Base-by-base conservation (phyloP, 495 filamentous ascomycete genomes). In the Cercophora scortea region DNA sequence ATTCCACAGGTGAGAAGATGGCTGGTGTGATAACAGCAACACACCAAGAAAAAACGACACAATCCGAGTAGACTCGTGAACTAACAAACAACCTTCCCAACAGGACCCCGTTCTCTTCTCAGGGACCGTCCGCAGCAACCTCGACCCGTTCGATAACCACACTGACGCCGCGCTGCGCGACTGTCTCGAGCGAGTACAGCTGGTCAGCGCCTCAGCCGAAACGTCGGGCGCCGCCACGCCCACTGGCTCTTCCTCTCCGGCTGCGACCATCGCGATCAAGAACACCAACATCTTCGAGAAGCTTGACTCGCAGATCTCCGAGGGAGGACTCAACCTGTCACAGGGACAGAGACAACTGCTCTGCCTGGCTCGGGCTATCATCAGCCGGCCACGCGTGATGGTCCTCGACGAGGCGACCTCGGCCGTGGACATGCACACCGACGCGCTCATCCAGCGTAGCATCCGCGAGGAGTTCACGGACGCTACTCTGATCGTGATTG, bases 321-420 rank as follows among this genome's bases (percentile, higher is more conserved):
- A 90, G 61, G 86, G 83, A 18, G 90, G 90, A 1, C 76, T 83
- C 4, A 93, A 90, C 56, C 78, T 96, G 10, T 90, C 86, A 0
- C 90, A 94, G 61, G 90, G 90, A 4, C 90, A 96, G 64, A 78
- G 88, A 6, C 90, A 96, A 61, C 86, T 95, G 1, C 79, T 96
- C 11, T 93, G 89, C 58, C 82, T 96, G 1, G 90, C 90, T 0
- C 84, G 90, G 6, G 90, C 90, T 36, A 92, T 95, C 60, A 83
- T 94, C 33, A 73, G 81, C 5, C 78, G 82, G 0, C 88, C 89
- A 10, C 87, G 87, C 59, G 84, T 96, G 53, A 85, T 96, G 79
- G 82, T 96, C 8, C 76, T 96, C 9, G 90, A 96, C 61, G 90
- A 96, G 69, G 90, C 90, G 0, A 96, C 90, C 0, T 86, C 82